phyloP scores from a whole-genome alignment of 1,284 basidiomycete genomes.

The Ustilago trichophora region DNA sequence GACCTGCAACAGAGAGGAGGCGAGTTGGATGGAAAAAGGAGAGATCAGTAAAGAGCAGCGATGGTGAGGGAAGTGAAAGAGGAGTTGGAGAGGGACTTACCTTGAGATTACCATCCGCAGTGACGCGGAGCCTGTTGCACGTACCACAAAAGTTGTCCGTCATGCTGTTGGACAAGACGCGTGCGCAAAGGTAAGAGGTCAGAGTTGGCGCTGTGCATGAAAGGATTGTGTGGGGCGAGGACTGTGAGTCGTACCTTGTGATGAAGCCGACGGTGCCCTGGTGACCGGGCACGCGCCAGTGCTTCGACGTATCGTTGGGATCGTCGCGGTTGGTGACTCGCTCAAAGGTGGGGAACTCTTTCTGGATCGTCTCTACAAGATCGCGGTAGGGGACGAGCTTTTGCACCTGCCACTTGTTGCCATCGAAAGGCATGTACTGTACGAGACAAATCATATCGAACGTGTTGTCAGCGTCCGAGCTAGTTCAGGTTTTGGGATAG shows the following conservation, averaged over 20 bases:
- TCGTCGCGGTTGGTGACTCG: conserved; percentile 69
- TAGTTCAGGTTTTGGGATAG: no score
- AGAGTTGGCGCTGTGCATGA: not conserved
- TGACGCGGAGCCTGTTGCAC: conserved; percentile 83
- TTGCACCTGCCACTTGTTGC: conserved; percentile 81
- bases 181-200: not conserved
- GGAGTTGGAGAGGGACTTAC: conserved; percentile 66
- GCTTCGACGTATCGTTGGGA: conserved; percentile 81
- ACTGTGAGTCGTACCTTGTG: conserved; percentile 60
- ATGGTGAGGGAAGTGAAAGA: not conserved
- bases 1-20: conserved; percentile 16
- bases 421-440: conserved; percentile 84
- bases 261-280: conserved; percentile 84
- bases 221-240: not conserved
- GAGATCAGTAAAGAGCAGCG: not conserved
- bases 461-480: no score
- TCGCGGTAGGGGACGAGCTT: conserved; percentile 74
- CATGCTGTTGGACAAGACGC: conserved; percentile 41
- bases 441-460: not conserved
- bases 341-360: conserved; percentile 36
- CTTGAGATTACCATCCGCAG: conserved; percentile 89
- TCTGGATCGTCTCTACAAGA: conserved; percentile 40
- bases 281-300: conserved; percentile 78
- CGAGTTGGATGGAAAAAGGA: not conserved
- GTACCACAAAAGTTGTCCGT: conserved; percentile 88